Percentiles rank a stretch among this genome's conserved stretches.
phyloP scores from a whole-genome alignment of 345 rosid species.

The thale cress (Arabidopsis thaliana) region DNA sequence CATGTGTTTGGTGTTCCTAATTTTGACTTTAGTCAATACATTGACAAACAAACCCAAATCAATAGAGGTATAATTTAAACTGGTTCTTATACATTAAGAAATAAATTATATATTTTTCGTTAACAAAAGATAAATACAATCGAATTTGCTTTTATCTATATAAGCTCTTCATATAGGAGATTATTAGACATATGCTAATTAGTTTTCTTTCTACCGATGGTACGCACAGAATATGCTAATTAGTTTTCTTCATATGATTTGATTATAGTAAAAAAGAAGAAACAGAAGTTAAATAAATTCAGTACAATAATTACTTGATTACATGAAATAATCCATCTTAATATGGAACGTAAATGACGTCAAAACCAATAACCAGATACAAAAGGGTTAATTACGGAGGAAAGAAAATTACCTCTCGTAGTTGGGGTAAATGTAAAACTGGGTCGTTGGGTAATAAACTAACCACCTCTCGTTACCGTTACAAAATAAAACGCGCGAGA shows the following conservation, averaged over 20 bases:
- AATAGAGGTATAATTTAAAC: not conserved
- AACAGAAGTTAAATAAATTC: no score
- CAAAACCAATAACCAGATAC: not conserved
- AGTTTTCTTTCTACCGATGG: not conserved
- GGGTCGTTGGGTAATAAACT: constrained; percentile 17
- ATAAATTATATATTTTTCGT: not conserved
- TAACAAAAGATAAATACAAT: not conserved
- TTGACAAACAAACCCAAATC: not conserved
- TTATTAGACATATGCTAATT: not conserved
- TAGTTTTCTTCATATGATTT: no score
- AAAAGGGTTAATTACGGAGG: not conserved
- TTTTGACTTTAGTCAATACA: not conserved
- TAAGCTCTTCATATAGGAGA: not conserved
- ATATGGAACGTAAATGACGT: not conserved
- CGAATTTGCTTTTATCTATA: not conserved
- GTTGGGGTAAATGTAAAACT: constrained; percentile 8
- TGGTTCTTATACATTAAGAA: not conserved
- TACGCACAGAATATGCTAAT: no score
- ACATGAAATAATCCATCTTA: not conserved
- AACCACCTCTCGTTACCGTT: constrained; percentile 34
- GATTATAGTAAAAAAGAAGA: no score
- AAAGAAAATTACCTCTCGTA: not conserved
- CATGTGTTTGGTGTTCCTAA: not conserved
- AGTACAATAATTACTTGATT: not conserved
- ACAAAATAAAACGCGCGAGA: constrained; percentile 17